A percentile compares a stretch with the other conserved stretches of the same genome.
Evolutionary conservation across 2,329 filamentous ascomycete genomes (phyloP).

Genomic region (Immersiporthe knoxdaviesiana): DNA sequence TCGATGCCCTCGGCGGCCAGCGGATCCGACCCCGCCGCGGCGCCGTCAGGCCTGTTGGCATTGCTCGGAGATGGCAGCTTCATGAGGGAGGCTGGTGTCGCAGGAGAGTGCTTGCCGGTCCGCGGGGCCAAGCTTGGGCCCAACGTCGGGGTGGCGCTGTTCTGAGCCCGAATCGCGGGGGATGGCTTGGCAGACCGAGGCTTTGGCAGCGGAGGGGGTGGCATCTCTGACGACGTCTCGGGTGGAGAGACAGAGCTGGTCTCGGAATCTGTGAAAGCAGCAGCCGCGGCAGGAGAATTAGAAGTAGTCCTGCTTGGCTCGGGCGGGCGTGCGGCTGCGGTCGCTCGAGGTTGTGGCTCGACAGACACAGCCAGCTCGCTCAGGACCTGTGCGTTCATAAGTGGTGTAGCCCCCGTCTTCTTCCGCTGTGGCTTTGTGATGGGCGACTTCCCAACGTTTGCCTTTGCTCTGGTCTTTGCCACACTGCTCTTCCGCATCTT

Average conservation of each 20-base stretch:
- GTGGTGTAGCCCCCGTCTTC: slow-evolving; percentile 56
- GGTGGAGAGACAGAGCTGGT: slow-evolving; percentile 69
- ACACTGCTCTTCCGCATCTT: slow-evolving; percentile 57
- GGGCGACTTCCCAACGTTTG: slow-evolving; percentile 68
- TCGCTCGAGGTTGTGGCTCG: slow-evolving; percentile 45
- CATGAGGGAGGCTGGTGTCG: slow-evolving; percentile 89
- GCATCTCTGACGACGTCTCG: slow-evolving; percentile 67
- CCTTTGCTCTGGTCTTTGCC: slow-evolving; percentile 55
- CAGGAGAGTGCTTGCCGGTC: slow-evolving; percentile 61
- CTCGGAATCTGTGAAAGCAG: slow-evolving; percentile 59
- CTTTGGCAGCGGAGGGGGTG: slow-evolving; percentile 68
- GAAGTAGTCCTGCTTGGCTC: slow-evolving; percentile 35
- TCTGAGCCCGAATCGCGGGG: slow-evolving; percentile 66
- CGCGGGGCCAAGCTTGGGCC: slow-evolving; percentile 31
- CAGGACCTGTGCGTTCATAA: slow-evolving; percentile 59
- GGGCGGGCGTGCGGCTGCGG: slow-evolving; percentile 41
- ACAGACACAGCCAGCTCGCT: slow-evolving; percentile 54
- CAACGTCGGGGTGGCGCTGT: slow-evolving; percentile 34
- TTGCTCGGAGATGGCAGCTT: slow-evolving; percentile 62
- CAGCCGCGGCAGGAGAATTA: slow-evolving; percentile 43
- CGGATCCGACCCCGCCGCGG: slow-evolving; percentile 43
- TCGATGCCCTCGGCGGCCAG: slow-evolving; percentile 58
- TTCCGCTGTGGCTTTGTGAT: slow-evolving; percentile 69
- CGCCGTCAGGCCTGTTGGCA: slow-evolving; percentile 50
- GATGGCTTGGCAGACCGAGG: slow-evolving; percentile 68